Evolutionary conservation across 495 filamentous ascomycete genomes (phyloP), one percentile per base, ranked within the genome.

Genomic region (Penicillium robsamsonii): DNA sequence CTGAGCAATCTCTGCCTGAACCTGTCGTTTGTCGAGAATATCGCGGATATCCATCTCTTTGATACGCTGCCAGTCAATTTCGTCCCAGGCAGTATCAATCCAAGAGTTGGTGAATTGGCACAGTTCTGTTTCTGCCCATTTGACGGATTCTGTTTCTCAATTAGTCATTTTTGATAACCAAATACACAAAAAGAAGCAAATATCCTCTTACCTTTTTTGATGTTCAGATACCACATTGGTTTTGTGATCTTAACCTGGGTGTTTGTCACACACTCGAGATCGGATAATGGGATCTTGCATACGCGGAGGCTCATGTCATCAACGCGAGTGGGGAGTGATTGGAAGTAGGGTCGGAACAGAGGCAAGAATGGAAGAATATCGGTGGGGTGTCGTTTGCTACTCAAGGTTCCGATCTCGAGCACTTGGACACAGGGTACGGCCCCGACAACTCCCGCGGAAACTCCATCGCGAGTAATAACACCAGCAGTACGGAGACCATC

Each of bases 361-460:
- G 87, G 81, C 2, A 94, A 68, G 67, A 89, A 96, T 7, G 92
- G 92, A 20, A 96, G 75, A 47, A 93, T 70, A 59, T 96, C 90
- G 9, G 85, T 85, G 33, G 88, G 81, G 62, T 91, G 81, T n/a
- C 89, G 80, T 43, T 79, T 80, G 57, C 79, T 77, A 38, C 81
- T 75, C 50, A 81, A 70, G 1, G 79, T 82, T 46, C 78, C 82
- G 48, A 96, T 85, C 60, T 93, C 90, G 27, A 92, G 79, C 6
- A 95, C 83, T 59, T 90, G 87, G 35, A 96, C 69, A 11, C 74
- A 84, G 1, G 91, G 88, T 17, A 78, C 74, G 22, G 76, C 62
- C 7, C 81, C 83, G 46, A 77, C 73, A 24, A 76, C 61, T 4
- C 81, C 83, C 46, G 77, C 83, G 31, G 76, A 79, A 50, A 86